phyloP scores from a whole-genome alignment of 1,284 basidiomycete species.

The Porodaedalea pini region DNA sequence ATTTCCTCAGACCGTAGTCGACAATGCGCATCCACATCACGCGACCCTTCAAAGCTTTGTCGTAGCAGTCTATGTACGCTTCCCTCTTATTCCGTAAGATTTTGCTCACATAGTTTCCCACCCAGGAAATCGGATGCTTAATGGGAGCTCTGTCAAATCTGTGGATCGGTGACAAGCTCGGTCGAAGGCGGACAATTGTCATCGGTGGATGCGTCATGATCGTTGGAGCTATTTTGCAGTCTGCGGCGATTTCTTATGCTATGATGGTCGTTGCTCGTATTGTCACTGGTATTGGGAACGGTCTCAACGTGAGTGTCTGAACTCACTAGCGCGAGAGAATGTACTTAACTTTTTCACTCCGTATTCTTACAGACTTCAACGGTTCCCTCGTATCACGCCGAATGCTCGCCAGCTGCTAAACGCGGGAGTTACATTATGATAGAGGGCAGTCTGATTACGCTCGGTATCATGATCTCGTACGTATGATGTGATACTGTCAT shows the following conservation, averaged over 20 bases:
- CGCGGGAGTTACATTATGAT: conserved; percentile 67
- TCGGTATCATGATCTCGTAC: conserved; percentile 68
- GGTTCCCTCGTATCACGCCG: conserved; percentile 61
- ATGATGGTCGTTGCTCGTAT: conserved; percentile 62
- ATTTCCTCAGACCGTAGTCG: conserved; percentile 44
- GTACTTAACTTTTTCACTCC: not conserved
- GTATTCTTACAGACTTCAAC: conserved; percentile 50
- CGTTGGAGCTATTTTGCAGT: conserved; percentile 57
- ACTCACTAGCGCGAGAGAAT: not conserved
- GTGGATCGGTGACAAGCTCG: conserved; percentile 53
- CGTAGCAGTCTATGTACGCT: conserved; percentile 50
- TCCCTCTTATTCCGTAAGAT: not conserved
- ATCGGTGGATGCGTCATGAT: conserved; percentile 57
- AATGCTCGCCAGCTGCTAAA: conserved; percentile 58
- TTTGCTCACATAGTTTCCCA: conserved; percentile 11
- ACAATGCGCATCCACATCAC: conserved; percentile 37
- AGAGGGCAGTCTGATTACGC: conserved; percentile 65
- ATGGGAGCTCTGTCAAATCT: conserved; percentile 50
- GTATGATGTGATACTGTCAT: not conserved
- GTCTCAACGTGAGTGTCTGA: conserved; percentile 48
- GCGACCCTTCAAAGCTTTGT: conserved; percentile 53
- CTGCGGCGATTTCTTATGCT: conserved; percentile 49
- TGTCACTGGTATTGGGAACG: conserved; percentile 64
- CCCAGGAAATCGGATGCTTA: conserved; percentile 52
- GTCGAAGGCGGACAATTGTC: conserved; percentile 49